Percentiles rank a stretch among this genome's conserved stretches.
These are phyloP conservation scores for Wickerhamomyces chaumierensis DNA, from an alignment of 805 yeast species.

Conservation along the genomic window DNA sequence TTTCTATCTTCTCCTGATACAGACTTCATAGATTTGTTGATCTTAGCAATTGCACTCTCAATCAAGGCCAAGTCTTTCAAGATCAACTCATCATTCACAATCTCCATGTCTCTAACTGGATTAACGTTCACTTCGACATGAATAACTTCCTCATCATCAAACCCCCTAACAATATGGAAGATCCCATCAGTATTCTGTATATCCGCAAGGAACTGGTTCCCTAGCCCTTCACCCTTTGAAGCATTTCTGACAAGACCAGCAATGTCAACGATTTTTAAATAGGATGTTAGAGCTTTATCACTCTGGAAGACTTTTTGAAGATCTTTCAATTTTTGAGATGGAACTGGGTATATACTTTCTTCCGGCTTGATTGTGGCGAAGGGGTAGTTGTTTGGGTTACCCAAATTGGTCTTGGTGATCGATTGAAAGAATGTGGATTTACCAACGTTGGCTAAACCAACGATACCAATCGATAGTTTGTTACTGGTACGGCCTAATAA, in stretches of 20 bases:
- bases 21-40: constrained; percentile 29
- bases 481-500: constrained; percentile 18
- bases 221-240: constrained; percentile 74
- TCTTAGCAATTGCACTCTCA: constrained; percentile 42
- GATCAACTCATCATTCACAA: constrained; percentile 65
- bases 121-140: constrained; percentile 66
- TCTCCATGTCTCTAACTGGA: constrained; percentile 66
- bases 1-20: constrained; percentile 36
- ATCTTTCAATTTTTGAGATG: constrained; percentile 47
- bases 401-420: constrained; percentile 59
- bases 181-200: constrained; percentile 75
- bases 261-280: constrained; percentile 62
- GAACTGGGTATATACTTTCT: constrained; percentile 64
- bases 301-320: constrained; percentile 47
- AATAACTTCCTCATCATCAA: constrained; percentile 64
- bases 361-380: constrained; percentile 75
- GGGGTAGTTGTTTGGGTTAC: constrained; percentile 70
- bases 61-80: constrained; percentile 68
- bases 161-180: constrained; percentile 69
- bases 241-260: constrained; percentile 82
- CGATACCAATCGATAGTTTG: constrained; percentile 42
- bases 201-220: constrained; percentile 70
- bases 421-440: constrained; percentile 77
- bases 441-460: constrained; percentile 75
- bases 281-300: constrained; percentile 55